Evolutionary conservation across 1,284 basidiomycete species (phyloP).

Genomic region (Marasmius oreades): DNA sequence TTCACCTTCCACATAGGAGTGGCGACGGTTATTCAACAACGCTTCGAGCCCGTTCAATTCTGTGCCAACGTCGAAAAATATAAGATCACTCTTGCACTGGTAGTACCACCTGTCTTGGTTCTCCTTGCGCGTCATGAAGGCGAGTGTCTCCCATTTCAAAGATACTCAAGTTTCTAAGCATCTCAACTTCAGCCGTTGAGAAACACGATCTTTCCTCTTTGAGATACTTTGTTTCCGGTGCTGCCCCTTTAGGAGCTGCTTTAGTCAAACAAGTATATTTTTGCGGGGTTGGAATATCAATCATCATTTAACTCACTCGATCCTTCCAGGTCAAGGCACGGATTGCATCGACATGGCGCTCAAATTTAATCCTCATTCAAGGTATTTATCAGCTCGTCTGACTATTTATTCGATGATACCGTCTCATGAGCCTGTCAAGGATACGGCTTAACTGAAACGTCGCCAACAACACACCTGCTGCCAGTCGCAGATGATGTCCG

Average conservation of each 20-base stretch:
- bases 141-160: constrained; percentile 21
- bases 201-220: constrained; percentile 70
- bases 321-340: constrained; percentile 30
- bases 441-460: constrained; percentile 80
- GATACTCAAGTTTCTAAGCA: neutral
- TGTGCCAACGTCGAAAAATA: constrained; percentile 66
- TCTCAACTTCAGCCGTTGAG: constrained; percentile 42
- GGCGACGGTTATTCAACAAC: constrained; percentile 64
- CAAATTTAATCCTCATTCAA: constrained; percentile 36
- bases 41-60: constrained; percentile 74
- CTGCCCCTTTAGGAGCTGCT: constrained; percentile 74
- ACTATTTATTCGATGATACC: constrained; percentile 4
- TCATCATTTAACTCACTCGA: neutral
- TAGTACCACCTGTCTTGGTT: constrained; percentile 87
- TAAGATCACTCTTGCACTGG: constrained; percentile 54
- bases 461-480: constrained; percentile 55
- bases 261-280: constrained; percentile 48
- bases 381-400: constrained; percentile 27
- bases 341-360: constrained; percentile 26
- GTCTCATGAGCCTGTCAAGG: constrained; percentile 32
- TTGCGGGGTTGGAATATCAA: neutral
- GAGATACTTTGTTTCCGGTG: constrained; percentile 66
- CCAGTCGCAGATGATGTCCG: constrained; percentile 33
- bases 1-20: constrained; percentile 57
- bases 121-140: constrained; percentile 64